A percentile compares a stretch with the other conserved stretches of the same genome.
Conservation (phyloP, 306 rosid species). For the Citrullus mucosospermus region DNA sequence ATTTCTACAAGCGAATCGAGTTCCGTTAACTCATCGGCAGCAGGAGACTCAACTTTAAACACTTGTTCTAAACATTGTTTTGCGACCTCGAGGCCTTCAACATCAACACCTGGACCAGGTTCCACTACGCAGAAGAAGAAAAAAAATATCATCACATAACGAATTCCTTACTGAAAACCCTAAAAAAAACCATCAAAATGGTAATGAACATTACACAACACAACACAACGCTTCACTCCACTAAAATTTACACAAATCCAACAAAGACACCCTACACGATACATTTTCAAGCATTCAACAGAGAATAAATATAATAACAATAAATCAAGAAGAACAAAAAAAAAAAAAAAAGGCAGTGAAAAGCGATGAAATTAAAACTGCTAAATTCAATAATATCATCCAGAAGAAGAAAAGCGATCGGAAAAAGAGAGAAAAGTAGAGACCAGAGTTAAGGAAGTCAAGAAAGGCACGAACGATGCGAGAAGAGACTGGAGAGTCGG, state of each 20-base stretch:
- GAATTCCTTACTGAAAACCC: background rate
- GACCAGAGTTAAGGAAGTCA: slow-evolving; percentile 59
- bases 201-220: background rate
- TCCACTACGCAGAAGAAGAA: slow-evolving; percentile 43
- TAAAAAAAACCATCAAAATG: background rate
- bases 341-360: background rate
- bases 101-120: slow-evolving; percentile 45
- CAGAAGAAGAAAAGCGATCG: background rate
- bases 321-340: background rate
- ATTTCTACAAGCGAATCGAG: slow-evolving; percentile 48
- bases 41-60: slow-evolving; percentile 37
- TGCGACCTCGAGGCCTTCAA: slow-evolving; percentile 76
- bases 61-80: slow-evolving; percentile 66
- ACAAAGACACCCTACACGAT: background rate
- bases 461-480: slow-evolving; percentile 74
- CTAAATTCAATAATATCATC: background rate
- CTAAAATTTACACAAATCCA: background rate
- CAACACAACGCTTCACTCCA: slow-evolving; percentile 1
- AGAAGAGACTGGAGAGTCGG: slow-evolving; percentile 65
- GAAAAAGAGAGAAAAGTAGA: background rate
- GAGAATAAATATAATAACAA: background rate
- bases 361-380: background rate
- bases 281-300: background rate
- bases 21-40: slow-evolving; percentile 19
- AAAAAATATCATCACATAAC: background rate